Base-by-base conservation (phyloP, 139 green algal species). In the Closterium sp. region DNA sequence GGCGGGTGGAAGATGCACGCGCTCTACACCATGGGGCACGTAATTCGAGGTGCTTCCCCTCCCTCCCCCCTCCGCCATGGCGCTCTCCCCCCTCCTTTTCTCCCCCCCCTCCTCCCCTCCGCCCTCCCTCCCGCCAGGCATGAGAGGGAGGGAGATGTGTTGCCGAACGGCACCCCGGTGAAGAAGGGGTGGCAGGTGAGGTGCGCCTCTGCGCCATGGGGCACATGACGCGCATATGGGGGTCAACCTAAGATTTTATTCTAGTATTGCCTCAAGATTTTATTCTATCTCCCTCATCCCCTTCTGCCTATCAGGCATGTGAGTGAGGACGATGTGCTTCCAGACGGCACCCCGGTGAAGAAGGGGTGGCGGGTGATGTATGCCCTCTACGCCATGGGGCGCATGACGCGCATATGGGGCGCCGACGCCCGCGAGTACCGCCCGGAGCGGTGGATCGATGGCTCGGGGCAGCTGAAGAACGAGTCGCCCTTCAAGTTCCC, bases 401-500 rank as follows among this genome's bases (percentile, higher is more conserved):
- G 90, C 23, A 33, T 88, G 85, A 28, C 32, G 8, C 25, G 43
- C 33, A 25, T 93, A 4, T 93, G 90, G 90, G 90, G 90, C 33
- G 30, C 33, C 23, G 90, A 93, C 25, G 38, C 85, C 31, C 28
- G 16, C 9, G 32, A 87, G 33, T 93, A 90, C 85, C 31, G 85
- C 25, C 90, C 90, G 8, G 90, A 93, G 85, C 55, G 90, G 7
- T 93, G 38, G 43, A 87, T 93, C 21, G 34, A 91, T 21, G 66
- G 3, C 32, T 25, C 23, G n/a, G 89, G 89, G 6, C 23, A 88
- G 10, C 84, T 90, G 30, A 33, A 34, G 36, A 21, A 10, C 12
- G 64, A 36, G 19, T 92, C 90, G 84, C 84, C 90, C n/a, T 92
- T 86, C 90, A 92, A 89, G 87, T 90, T 64, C 87, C 87, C 87